Evolutionary conservation across 345 rosid species (phyloP), one percentile per base, ranked within the genome.

Genomic region (Gossypioides kirkii): DNA sequence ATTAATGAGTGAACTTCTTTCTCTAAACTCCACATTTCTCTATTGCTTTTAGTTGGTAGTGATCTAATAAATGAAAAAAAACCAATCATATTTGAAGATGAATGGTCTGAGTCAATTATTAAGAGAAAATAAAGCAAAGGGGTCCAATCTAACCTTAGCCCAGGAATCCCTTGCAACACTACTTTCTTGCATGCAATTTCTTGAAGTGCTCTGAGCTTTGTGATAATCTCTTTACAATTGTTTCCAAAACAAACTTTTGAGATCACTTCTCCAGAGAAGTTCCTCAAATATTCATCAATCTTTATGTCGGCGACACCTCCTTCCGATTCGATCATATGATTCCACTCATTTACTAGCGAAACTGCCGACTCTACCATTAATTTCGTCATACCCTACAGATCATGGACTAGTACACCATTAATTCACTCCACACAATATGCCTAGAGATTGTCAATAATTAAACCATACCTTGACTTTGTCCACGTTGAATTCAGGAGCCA

Each of bases 161-260:
- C 60, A 66, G 74, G 72, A 74, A 52, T 72, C 26, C 82, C 61
- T 3, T 77, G 79, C 53, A 69, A 83, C 73, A 84, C 50, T 79
- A 81, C 73, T 43, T 80, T 77, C 67, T 73, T 74, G 67, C 84
- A 74, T 65, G 87, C 80, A 41, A 78, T 80, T n/a, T 80, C 79
- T 79, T 87, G 91, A 50, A 88, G 92, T 73, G 72, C 80, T 74
- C 88, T 75, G 63, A 86, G 86, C 78, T 82, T 86, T 54, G 78
- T 68, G 83, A 87, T 87, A 18, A 89, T 86, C 76, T 87, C 84
- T 80, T 79, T 85, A 61, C 84, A 85, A 61, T 84, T 80, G 63
- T 86, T 87, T 11, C 91, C 92, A 69, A 90, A 89, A 70, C 88
- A 88, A 61, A 87, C 83, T 68, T 81, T 82, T n/a, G 96, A 78